Conservation (phyloP, 768 basidiomycete species). For the Strobilomyces echinocephalus region DNA sequence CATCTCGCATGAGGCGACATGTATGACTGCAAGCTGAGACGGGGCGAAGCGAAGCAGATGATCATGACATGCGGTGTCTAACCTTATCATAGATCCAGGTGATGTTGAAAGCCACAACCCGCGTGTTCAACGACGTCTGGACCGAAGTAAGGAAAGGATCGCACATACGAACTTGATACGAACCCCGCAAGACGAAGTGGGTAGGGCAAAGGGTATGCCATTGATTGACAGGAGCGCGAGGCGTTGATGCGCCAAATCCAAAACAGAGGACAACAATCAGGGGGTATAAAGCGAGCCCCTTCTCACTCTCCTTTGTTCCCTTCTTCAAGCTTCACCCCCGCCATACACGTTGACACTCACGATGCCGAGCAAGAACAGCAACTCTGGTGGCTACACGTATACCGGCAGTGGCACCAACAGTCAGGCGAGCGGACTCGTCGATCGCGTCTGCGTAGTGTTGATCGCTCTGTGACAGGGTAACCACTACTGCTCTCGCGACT, state of each 20-base stretch:
- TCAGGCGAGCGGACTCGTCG: constrained; percentile 33
- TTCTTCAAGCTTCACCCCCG: not conserved
- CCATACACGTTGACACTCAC: not conserved
- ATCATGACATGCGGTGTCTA: too few species aligned
- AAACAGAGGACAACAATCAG: constrained; percentile 14
- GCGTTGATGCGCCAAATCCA: not conserved
- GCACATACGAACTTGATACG: too few species aligned
- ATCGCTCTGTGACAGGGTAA: constrained; percentile 44
- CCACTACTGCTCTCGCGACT: constrained; percentile 54
- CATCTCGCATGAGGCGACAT: too few species aligned
- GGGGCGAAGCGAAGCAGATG: too few species aligned
- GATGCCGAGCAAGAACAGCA: constrained; percentile 17
- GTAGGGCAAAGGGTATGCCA: too few species aligned
- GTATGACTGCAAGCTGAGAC: too few species aligned
- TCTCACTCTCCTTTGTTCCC: not conserved
- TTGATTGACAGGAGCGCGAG: too few species aligned
- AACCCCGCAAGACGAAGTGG: too few species aligned
- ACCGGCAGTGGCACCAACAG: constrained; percentile 49
- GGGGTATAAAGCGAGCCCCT: not conserved
- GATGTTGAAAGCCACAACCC: too few species aligned
- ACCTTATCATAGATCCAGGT: too few species aligned
- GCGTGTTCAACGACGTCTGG: too few species aligned
- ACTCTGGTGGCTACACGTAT: constrained; percentile 34
- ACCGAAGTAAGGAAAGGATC: too few species aligned
- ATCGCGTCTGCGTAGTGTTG: not conserved